Evolutionary conservation across 78 protist genomes (phyloP), one percentile per base, ranked within the genome.

Genomic region (Reticulomyxa filosa): DNA sequence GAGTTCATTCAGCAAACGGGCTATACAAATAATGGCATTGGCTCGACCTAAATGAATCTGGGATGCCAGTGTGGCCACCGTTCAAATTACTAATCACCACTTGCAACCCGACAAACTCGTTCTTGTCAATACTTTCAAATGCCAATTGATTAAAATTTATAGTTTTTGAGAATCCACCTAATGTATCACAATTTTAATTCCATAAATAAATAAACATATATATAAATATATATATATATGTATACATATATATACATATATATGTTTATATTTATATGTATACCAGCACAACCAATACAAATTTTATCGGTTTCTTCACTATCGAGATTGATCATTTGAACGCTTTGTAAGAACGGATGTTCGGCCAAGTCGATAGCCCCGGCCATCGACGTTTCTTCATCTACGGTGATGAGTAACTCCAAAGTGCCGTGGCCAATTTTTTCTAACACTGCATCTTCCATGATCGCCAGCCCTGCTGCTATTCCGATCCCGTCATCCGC

Each of bases 401-500:
- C 72, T n/a, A 25, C 70, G 22, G 82, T 77, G 74, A 71, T 67
- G 27, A 77, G 53, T 4, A n/a, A 26, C 38, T 70, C 82, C 17
- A 77, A 22, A 17, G 69, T 59, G 5, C 64, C 67, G 11, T 30
- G 59, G 25, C 33, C 35, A 2, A 1, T 13, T 22, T 2, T 17
- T 25, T 3, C 0, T 22, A 55, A 10, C 36, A 23, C 37, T 11
- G 25, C 57, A 8, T 72, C 76, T 34, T 73, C 38, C 22, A 79
- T 37, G 26, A 55, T 8, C 17, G 83, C 73, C 2, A 72, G 67
- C n/a, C 56, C 65, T 6, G 73, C 71, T 3, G 79, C 74, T 2
- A 73, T 56, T 23, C 83, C 83, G 3, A 69, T 42, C 17, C 83
- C 83, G 56, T 79, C 70, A 37, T 79, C 83, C 2, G 79, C 83